Percentiles rank a stretch among this genome's conserved stretches.
phyloP scores from a whole-genome alignment of 2,329 filamentous ascomycete genomes.

The Aureobasidium sp. region DNA sequence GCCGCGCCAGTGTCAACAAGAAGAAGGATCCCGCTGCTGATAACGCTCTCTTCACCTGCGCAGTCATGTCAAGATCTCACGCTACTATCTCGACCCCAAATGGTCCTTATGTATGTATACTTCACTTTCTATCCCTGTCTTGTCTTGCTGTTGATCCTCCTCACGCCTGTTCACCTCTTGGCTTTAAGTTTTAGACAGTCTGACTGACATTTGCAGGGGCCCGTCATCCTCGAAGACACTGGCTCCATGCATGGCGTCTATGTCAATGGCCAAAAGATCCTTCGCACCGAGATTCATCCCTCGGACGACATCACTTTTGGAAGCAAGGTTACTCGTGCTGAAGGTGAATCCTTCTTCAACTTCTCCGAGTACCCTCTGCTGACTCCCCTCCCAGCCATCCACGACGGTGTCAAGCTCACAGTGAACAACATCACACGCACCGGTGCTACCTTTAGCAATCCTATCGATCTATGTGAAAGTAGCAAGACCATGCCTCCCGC shows the following conservation, averaged over 20 bases:
- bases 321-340: conserved; percentile 19
- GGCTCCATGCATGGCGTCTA: conserved; percentile 29
- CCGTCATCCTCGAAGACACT: conserved; percentile 26
- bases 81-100: conserved; percentile 24
- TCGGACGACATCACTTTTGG: conserved; percentile 29
- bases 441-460: not conserved
- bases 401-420: not conserved
- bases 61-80: conserved; percentile 31
- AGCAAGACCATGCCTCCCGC: not conserved
- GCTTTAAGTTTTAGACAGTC: not conserved
- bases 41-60: conserved; percentile 32
- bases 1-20: conserved; percentile 35
- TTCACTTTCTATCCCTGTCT: not conserved
- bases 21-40: conserved; percentile 20
- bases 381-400: conserved; percentile 7
- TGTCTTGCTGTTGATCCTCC: not conserved
- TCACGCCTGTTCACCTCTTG: not conserved
- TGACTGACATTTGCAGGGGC: conserved; percentile 4
- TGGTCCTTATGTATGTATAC: conserved; percentile 6
- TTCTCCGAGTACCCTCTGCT: conserved; percentile 14
- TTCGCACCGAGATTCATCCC: conserved; percentile 17
- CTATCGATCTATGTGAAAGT: not conserved
- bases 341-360: conserved; percentile 4
- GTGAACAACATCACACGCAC: not conserved
- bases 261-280: conserved; percentile 25